These are phyloP conservation scores for Mentha longifolia DNA, from an alignment of 257 asterid genomes.

Conservation along the genomic window DNA sequence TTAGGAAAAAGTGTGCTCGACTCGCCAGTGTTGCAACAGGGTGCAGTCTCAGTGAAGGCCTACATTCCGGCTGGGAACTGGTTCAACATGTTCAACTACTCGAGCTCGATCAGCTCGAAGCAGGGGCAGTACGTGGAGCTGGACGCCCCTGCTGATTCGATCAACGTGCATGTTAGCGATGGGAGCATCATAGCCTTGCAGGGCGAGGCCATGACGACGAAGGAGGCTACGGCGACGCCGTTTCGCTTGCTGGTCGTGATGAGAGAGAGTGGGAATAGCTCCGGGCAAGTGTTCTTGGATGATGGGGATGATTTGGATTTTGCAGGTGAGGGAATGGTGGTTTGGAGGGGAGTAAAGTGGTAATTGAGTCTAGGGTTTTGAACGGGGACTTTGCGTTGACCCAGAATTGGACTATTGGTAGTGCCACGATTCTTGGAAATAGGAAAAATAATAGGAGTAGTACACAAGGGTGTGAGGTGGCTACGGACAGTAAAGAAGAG, in stretches of 20 bases:
- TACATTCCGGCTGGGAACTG: conserved; percentile 68
- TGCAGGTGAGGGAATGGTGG: conserved; percentile 42
- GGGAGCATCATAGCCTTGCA: conserved; percentile 60
- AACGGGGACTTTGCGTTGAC: conserved; percentile 45
- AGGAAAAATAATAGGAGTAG: neutral
- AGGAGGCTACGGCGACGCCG: conserved; percentile 49
- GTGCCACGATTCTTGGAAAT: conserved; percentile 46
- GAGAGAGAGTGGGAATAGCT: conserved; percentile 29
- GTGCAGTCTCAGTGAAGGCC: conserved; percentile 48
- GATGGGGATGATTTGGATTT: conserved; percentile 58
- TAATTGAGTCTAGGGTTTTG: conserved; percentile 44
- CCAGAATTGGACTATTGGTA: conserved; percentile 44
- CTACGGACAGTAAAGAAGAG: neutral
- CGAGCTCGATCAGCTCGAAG: conserved; percentile 37
- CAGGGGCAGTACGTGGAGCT: conserved; percentile 41
- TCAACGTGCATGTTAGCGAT: conserved; percentile 57
- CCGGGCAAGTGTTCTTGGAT: conserved; percentile 64
- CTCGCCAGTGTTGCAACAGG: conserved; percentile 57
- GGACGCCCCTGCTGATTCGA: conserved; percentile 56
- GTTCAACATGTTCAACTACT: conserved; percentile 61
- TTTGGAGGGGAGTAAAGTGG: conserved; percentile 29
- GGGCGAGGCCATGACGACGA: conserved; percentile 62
- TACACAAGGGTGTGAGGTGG: conserved; percentile 32
- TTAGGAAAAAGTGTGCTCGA: conserved; percentile 61
- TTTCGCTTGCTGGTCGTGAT: conserved; percentile 52